These are phyloP conservation scores for Athelia psychrophila DNA, from an alignment of 1,284 basidiomycete species.

Conservation along the genomic window DNA sequence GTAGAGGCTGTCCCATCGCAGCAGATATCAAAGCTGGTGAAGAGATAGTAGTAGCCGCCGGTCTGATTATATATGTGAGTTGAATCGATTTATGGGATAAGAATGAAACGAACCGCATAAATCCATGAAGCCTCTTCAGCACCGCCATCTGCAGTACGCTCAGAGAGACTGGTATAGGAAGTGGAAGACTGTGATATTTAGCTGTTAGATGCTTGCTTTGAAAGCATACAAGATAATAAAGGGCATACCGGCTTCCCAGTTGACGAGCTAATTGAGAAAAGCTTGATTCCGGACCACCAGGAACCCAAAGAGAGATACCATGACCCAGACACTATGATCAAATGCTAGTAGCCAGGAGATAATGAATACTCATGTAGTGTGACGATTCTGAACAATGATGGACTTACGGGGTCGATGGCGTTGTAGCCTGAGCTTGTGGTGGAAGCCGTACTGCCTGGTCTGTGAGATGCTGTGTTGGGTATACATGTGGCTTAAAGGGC, in stretches of 20 bases:
- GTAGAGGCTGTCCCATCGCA: constrained; percentile 50
- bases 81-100: not conserved
- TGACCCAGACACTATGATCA: not conserved
- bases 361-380: constrained; percentile 9
- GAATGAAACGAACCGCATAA: not conserved
- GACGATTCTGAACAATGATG: not conserved
- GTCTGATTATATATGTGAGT: not conserved
- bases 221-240: not conserved
- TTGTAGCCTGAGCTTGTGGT: not conserved
- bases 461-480: no score
- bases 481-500: not conserved
- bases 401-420: not conserved
- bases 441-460: not conserved
- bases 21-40: constrained; percentile 56
- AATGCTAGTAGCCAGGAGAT: not conserved
- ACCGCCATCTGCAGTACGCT: constrained; percentile 17
- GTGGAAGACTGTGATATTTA: constrained; percentile 6
- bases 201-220: not conserved
- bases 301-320: constrained; percentile 16
- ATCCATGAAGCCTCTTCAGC: constrained; percentile 20
- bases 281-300: not conserved
- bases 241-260: constrained; percentile 21
- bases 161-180: constrained; percentile 18
- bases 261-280: constrained; percentile 10
- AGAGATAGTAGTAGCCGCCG: constrained; percentile 51